Evolutionary conservation across 495 filamentous ascomycete species (phyloP), one percentile per base, ranked within the genome.

Genomic region (Aspergillus funiculosus): DNA sequence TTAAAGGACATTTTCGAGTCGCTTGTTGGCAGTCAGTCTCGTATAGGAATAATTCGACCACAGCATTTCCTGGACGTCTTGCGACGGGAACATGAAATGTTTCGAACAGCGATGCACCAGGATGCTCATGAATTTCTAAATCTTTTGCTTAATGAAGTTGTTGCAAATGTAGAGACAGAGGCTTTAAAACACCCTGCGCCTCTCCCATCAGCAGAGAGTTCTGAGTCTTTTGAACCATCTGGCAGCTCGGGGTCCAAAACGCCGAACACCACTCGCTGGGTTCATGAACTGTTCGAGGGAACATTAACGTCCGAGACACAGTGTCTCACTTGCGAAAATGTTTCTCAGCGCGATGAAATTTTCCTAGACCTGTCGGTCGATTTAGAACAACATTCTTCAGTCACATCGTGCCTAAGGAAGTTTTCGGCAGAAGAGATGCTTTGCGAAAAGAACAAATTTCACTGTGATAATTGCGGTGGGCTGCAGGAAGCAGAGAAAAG

Each of bases 341-440:
- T 87, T 24, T 97, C 94, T 1, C 89, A 95, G 54, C 76, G 92
- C 54, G 91, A 98, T 58, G 92, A 98, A 63, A 84, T 89, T 0
- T 98, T 98, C 50, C 63, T 98, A 26, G 92, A 98, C 64, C 73
- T 98, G 22, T 96, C 94, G 4, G 94, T 98, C 40, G 92, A 98
- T 63, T 70, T 98, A 13, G 89, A 94, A 49, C 85, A 96, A 57
- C 89, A 98, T 64, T 88, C 90, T 3, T 97, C 94, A 0, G 92
- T 98, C 2, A 97, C 92, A 2, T 89, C 94, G 10, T 98, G 92
- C 62, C 69, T 98, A 40, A 78, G 86, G 24, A 95, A 94, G 48
- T 98, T 98, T 59, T 98, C 92, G 0, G 89, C 89, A 25, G 92
- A 95, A 53, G 92, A 98, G 66, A 96, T 96, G 94, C 81, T 98